Evolutionary conservation across 2,329 filamentous ascomycete genomes (phyloP).

Genomic region (Sporothrix mexicana): DNA sequence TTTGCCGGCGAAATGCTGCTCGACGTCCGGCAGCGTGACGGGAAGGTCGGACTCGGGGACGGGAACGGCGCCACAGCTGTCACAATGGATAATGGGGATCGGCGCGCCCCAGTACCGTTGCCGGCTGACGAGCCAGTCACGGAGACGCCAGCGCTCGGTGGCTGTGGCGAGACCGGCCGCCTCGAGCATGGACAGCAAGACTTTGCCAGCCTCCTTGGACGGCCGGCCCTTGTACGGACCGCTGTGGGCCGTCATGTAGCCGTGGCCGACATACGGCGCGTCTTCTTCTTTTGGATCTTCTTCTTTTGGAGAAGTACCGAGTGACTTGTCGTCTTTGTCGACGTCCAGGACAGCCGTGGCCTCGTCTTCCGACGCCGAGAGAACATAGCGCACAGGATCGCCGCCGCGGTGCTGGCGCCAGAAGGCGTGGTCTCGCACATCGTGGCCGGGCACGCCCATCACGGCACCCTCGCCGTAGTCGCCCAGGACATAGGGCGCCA

Average conservation of each 20-base stretch:
- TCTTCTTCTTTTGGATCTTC: neutral
- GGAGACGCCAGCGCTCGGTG: conserved; percentile 77
- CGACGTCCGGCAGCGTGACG: conserved; percentile 73
- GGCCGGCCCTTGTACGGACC: conserved; percentile 67
- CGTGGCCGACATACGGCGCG: conserved; percentile 68
- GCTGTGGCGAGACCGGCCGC: conserved; percentile 62
- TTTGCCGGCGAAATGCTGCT: conserved; percentile 70
- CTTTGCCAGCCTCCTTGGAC: conserved; percentile 66
- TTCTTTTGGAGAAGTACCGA: neutral
- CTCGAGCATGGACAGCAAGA: conserved; percentile 64
- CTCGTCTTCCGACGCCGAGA: conserved; percentile 59
- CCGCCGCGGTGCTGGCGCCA: conserved; percentile 73
- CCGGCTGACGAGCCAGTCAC: conserved; percentile 91
- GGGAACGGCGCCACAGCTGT: conserved; percentile 75
- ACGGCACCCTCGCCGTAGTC: conserved; percentile 88
- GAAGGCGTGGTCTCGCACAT: conserved; percentile 77
- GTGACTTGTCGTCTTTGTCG: conserved; percentile 4
- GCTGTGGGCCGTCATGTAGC: conserved; percentile 69
- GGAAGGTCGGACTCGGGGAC: conserved; percentile 79
- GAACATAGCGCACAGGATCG: conserved; percentile 66
- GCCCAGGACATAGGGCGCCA: conserved; percentile 82
- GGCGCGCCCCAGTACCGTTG: conserved; percentile 92
- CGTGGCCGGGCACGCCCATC: conserved; percentile 91
- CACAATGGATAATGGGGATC: conserved; percentile 86
- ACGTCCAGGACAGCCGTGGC: conserved; percentile 48